Percentiles rank a stretch among this genome's conserved stretches.
phyloP scores from a whole-genome alignment of 176 grass and related monocot species.

The Avena eriantha region DNA sequence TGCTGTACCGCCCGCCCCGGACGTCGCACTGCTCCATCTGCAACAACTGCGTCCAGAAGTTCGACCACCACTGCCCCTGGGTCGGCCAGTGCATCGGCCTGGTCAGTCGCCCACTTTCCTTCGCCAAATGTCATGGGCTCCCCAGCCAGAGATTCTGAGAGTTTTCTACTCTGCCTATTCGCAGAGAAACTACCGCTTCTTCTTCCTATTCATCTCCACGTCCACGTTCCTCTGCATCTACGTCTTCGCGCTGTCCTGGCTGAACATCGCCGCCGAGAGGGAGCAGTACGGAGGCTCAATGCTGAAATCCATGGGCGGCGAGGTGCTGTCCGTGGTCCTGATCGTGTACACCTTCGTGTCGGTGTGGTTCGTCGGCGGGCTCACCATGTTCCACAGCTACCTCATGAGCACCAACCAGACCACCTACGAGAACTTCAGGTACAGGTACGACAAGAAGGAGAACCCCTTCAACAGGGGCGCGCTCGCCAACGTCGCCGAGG shows the following conservation, averaged over 20 bases:
- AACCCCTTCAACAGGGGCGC: slow-evolving; percentile 81
- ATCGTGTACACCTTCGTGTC: slow-evolving; percentile 82
- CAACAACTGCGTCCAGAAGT: slow-evolving; percentile 91
- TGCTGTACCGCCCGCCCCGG: slow-evolving; percentile 80
- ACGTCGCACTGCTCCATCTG: slow-evolving; percentile 87
- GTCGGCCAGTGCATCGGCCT: slow-evolving; percentile 94
- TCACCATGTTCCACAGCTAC: slow-evolving; percentile 88
- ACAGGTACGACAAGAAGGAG: slow-evolving; percentile 92
- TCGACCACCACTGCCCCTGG: slow-evolving; percentile 99
- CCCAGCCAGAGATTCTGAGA: background rate
- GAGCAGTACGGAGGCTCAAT: slow-evolving; percentile 51
- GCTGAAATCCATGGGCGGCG: slow-evolving; percentile 63
- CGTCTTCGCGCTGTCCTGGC: slow-evolving; percentile 78
- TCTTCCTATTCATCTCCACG: slow-evolving; percentile 91
- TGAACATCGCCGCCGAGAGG: slow-evolving; percentile 68
- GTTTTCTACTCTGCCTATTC: background rate
- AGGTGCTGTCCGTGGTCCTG: slow-evolving; percentile 75
- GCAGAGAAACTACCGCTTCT: slow-evolving; percentile 91
- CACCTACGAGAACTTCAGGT: slow-evolving; percentile 97
- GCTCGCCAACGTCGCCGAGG: slow-evolving; percentile 62
- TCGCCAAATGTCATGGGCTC: background rate
- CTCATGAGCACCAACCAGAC: slow-evolving; percentile 96
- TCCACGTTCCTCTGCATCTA: slow-evolving; percentile 86
- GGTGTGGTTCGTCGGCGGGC: slow-evolving; percentile 91
- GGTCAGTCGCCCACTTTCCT: slow-evolving; percentile 31